Conservation (phyloP, 257 asterid species). For the Orobanche coerulescens region DNA sequence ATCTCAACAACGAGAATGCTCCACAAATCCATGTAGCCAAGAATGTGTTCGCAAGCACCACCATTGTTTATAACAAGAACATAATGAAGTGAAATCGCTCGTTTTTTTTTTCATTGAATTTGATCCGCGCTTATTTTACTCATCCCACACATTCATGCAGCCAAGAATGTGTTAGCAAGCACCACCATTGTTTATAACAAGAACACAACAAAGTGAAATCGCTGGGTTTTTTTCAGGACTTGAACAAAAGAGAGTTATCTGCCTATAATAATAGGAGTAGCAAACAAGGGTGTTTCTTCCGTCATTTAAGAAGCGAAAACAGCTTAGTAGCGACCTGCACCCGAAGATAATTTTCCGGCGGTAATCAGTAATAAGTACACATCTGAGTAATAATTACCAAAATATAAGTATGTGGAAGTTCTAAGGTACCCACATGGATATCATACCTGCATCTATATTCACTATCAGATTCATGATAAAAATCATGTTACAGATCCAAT, state of each 20-base stretch:
- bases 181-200: slow-evolving; percentile 14
- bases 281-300: slow-evolving; percentile 13
- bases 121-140: slow-evolving; percentile 31
- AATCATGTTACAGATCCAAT: too few relatives aligned
- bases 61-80: slow-evolving; percentile 19
- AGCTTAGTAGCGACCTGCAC: slow-evolving; percentile 38
- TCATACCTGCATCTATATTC: too few relatives aligned
- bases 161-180: slow-evolving; percentile 19
- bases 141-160: slow-evolving; percentile 20
- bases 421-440: too few relatives aligned
- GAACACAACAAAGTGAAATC: slow-evolving; percentile 19
- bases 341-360: background rate
- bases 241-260: slow-evolving; percentile 9
- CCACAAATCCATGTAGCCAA: slow-evolving; percentile 20
- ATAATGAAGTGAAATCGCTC: slow-evolving; percentile 16
- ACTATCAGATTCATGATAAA: too few relatives aligned
- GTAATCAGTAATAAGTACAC: slow-evolving; percentile 13
- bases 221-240: slow-evolving; percentile 3
- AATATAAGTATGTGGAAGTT: too few relatives aligned
- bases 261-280: slow-evolving; percentile 16
- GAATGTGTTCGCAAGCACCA: slow-evolving; percentile 20
- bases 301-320: slow-evolving; percentile 48
- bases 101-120: too few relatives aligned
- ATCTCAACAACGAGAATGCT: too few relatives aligned
- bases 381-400: background rate